phyloP scores from a whole-genome alignment of 768 basidiomycete genomes.

The Suillus subalutaceus region DNA sequence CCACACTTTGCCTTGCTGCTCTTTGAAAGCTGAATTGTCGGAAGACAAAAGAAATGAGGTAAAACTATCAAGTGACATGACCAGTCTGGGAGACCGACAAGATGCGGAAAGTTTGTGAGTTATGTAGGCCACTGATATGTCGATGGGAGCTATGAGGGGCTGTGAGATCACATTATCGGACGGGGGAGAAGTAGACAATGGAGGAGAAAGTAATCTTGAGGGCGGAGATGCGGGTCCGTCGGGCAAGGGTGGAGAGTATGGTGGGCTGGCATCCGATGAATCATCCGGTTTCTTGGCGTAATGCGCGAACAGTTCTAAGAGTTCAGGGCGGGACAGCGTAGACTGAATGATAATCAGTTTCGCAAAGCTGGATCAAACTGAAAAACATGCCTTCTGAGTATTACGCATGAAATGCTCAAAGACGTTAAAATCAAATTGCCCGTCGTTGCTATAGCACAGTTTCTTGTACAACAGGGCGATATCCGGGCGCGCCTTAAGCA shows the following conservation, averaged over 20 bases:
- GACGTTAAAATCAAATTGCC: slow-evolving; percentile 36
- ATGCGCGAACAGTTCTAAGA: slow-evolving; percentile 39
- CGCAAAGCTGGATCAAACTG: slow-evolving; percentile 4
- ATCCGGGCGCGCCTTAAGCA: slow-evolving; percentile 85
- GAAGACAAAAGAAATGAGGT: slow-evolving; percentile 78
- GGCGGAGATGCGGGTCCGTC: neutral
- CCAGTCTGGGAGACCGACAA: slow-evolving; percentile 16
- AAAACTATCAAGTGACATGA: slow-evolving; percentile 64
- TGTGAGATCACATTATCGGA: slow-evolving; percentile 2
- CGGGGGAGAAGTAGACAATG: slow-evolving; percentile 12
- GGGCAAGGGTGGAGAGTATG: neutral
- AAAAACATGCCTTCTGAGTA: slow-evolving; percentile 49
- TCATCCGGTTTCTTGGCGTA: slow-evolving; percentile 29
- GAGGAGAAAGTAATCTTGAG: neutral
- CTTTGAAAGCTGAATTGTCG: slow-evolving; percentile 67
- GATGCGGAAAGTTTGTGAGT: slow-evolving; percentile 5
- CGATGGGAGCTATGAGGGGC: neutral
- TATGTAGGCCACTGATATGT: slow-evolving; percentile 1
- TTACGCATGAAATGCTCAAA: slow-evolving; percentile 57
- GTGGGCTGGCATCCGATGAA: neutral
- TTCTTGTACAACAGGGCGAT: slow-evolving; percentile 64
- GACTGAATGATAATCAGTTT: slow-evolving; percentile 34
- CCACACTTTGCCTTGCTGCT: slow-evolving; percentile 54
- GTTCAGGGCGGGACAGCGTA: slow-evolving; percentile 33
- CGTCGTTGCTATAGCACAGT: slow-evolving; percentile 34